A percentile compares a stretch with the other conserved stretches of the same genome.
Conservation (phyloP, 2,329 filamentous ascomycete species). For the Ascocoryne sarcoides region DNA sequence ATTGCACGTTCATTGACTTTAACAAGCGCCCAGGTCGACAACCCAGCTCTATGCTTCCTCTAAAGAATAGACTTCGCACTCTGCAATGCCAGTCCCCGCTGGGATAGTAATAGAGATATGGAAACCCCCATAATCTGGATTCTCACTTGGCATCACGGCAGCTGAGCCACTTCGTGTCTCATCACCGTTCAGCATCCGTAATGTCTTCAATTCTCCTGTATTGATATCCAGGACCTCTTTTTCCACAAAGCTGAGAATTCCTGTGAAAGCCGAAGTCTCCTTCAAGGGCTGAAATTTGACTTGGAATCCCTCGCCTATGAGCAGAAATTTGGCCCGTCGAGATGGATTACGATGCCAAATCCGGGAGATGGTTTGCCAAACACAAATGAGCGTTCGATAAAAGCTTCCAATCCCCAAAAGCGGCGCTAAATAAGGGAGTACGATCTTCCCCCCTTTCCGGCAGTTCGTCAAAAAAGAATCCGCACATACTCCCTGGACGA, state of each 20-base stretch:
- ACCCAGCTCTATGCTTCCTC: constrained; percentile 6
- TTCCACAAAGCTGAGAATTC: constrained; percentile 34
- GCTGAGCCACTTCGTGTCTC: constrained; percentile 39
- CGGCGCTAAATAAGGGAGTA: constrained; percentile 19
- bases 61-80: constrained; percentile 32
- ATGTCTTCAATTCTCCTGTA: constrained; percentile 30
- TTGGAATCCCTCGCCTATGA: constrained; percentile 38
- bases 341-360: constrained; percentile 33
- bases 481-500: constrained; percentile 26
- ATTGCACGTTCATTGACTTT: no score
- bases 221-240: constrained; percentile 32
- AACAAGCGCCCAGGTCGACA: no score
- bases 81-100: constrained; percentile 39
- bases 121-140: constrained; percentile 47
- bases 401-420: constrained; percentile 31
- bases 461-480: constrained; percentile 36
- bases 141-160: constrained; percentile 43
- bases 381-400: constrained; percentile 35
- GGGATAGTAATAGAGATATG: constrained; percentile 47
- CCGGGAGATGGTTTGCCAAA: constrained; percentile 35
- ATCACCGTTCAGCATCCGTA: constrained; percentile 35
- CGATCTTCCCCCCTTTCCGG: constrained; percentile 23
- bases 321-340: constrained; percentile 31
- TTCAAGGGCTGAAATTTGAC: constrained; percentile 17
- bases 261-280: constrained; percentile 8